Percentiles rank a stretch among this genome's conserved stretches.
These are phyloP conservation scores for Verticillium isaacii DNA, from an alignment of 2,329 filamentous ascomycete genomes.

Conservation along the genomic window DNA sequence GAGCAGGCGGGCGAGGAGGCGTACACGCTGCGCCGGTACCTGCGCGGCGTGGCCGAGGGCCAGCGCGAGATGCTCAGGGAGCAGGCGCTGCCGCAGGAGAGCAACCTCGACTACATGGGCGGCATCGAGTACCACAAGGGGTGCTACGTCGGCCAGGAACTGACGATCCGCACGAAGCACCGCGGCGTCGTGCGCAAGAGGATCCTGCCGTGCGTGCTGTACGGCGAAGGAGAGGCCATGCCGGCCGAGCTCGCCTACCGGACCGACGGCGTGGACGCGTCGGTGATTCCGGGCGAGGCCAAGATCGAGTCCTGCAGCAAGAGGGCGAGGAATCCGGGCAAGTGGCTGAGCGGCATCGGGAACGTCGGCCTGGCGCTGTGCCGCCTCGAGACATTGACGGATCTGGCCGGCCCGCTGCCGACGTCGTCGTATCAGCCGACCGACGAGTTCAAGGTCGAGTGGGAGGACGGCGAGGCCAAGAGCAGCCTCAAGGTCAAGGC, in stretches of 20 bases:
- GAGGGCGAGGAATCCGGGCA: conserved; percentile 70
- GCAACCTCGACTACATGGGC: conserved; percentile 79
- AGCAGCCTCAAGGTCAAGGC: conserved; percentile 61
- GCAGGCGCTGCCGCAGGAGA: conserved; percentile 76
- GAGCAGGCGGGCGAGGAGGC: conserved; percentile 45
- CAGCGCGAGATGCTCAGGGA: conserved; percentile 70
- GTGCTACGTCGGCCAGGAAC: conserved; percentile 94
- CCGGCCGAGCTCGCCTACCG: conserved; percentile 42
- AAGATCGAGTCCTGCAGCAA: conserved; percentile 48
- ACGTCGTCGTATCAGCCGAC: conserved; percentile 58
- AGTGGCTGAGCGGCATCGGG: conserved; percentile 72
- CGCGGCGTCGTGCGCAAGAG: conserved; percentile 90
- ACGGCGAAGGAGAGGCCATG: conserved; percentile 39
- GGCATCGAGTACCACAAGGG: conserved; percentile 93
- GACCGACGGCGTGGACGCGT: conserved; percentile 21
- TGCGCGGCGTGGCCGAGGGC: conserved; percentile 81
- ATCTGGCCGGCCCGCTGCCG: conserved; percentile 64
- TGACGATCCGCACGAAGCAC: conserved; percentile 93
- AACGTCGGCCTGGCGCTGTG: conserved; percentile 86
- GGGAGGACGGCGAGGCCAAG: conserved; percentile 14
- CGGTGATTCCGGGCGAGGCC: conserved; percentile 35
- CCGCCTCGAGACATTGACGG: conserved; percentile 86
- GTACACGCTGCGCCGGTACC: conserved; percentile 74
- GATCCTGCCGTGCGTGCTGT: conserved; percentile 75
- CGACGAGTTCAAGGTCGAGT: conserved; percentile 18